These are phyloP conservation scores for Stemphylium vesicarium DNA, from an alignment of 2,329 filamentous ascomycete species.

Conservation along the genomic window DNA sequence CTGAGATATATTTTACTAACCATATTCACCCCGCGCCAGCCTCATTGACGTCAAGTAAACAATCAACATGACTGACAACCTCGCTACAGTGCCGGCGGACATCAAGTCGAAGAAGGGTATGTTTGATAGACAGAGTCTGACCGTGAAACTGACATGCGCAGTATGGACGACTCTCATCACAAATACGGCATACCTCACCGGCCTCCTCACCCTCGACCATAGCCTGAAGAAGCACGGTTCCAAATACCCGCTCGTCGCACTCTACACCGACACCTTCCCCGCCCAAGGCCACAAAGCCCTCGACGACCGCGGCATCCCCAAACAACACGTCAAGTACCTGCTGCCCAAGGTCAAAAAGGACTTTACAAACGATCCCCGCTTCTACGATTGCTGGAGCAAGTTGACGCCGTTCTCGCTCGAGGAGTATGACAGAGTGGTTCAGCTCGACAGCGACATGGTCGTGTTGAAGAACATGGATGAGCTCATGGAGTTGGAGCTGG, in stretches of 20 bases:
- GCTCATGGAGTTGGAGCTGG: constrained; percentile 81
- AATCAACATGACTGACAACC: constrained; percentile 7
- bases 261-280: constrained; percentile 82
- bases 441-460: constrained; percentile 89
- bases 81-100: constrained; percentile 20
- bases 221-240: constrained; percentile 71
- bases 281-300: constrained; percentile 71
- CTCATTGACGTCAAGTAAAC: neutral
- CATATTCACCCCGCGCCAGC: neutral
- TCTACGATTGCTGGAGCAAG: constrained; percentile 92
- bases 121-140: neutral
- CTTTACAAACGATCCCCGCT: constrained; percentile 79
- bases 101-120: constrained; percentile 49
- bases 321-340: constrained; percentile 74
- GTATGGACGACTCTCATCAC: constrained; percentile 91
- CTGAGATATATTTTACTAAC: neutral
- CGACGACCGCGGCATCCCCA: constrained; percentile 70
- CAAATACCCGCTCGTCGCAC: constrained; percentile 78
- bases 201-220: constrained; percentile 80
- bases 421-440: constrained; percentile 80
- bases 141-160: constrained; percentile 39
- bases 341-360: constrained; percentile 69
- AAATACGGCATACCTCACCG: constrained; percentile 80
- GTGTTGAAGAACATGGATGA: constrained; percentile 87
- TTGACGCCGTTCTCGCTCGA: constrained; percentile 77